These are phyloP conservation scores for Galium porrigens DNA, from an alignment of 305 asterid genomes.

Conservation along the genomic window DNA sequence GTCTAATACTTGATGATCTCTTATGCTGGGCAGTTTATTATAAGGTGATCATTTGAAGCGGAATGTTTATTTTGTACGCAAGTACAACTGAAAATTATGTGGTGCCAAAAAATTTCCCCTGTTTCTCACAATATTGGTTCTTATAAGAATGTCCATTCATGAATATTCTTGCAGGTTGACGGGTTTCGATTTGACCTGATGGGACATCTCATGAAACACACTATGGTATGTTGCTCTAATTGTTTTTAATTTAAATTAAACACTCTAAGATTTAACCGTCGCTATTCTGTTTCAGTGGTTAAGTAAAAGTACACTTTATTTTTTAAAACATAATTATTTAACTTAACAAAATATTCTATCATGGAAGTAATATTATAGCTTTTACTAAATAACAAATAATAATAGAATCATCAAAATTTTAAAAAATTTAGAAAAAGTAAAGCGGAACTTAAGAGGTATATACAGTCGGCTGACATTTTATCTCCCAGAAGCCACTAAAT, in stretches of 20 bases:
- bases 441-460: not conserved
- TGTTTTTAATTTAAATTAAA: not conserved
- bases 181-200: slow-evolving; percentile 96
- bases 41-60: slow-evolving; percentile 41
- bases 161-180: slow-evolving; percentile 58
- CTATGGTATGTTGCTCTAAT: slow-evolving; percentile 53
- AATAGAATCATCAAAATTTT: not conserved
- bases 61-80: slow-evolving; percentile 9
- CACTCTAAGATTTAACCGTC: not conserved
- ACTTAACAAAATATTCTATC: not conserved
- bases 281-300: not conserved
- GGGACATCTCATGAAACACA: slow-evolving; percentile 89
- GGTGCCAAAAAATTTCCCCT: not conserved
- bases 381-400: not conserved
- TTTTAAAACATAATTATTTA: not conserved
- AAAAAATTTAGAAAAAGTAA: not conserved
- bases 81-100: not conserved
- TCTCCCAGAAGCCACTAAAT: not conserved
- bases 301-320: not conserved
- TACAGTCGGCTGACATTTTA: not conserved
- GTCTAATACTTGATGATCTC: slow-evolving; percentile 78
- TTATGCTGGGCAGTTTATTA: slow-evolving; percentile 67
- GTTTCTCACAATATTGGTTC: not conserved
- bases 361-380: not conserved
- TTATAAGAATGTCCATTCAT: slow-evolving; percentile 13